phyloP scores from a whole-genome alignment of 371 early-diverging fungal genomes.

The Rhizopus microsporus region DNA sequence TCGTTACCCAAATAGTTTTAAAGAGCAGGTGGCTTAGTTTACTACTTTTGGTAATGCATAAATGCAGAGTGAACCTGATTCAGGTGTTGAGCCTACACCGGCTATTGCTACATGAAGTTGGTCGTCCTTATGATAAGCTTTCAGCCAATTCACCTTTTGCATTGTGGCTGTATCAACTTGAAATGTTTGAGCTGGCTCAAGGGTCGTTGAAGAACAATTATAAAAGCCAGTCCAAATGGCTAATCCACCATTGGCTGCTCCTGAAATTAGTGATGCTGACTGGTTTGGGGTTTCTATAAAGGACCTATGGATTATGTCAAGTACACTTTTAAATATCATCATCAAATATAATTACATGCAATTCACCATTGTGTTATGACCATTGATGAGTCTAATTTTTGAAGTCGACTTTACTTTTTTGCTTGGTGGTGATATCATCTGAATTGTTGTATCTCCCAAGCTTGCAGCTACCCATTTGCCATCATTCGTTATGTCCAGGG shows the following conservation, averaged over 20 bases:
- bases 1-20: background rate
- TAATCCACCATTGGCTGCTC: constrained; percentile 26
- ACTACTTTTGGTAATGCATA: constrained; percentile 14
- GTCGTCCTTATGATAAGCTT: constrained; percentile 4
- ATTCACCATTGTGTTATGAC: constrained; percentile 41
- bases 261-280: constrained; percentile 20
- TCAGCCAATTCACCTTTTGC: constrained; percentile 21
- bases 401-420: constrained; percentile 17
- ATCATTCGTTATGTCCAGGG: constrained; percentile 25
- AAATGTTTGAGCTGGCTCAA: constrained; percentile 7
- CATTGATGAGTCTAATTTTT: constrained; percentile 28
- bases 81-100: constrained; percentile 15
- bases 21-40: constrained; percentile 13
- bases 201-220: background rate
- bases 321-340: background rate
- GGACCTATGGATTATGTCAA: constrained; percentile 6
- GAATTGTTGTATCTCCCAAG: constrained; percentile 44
- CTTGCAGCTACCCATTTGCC: constrained; percentile 47
- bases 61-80: constrained; percentile 22
- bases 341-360: constrained; percentile 31
- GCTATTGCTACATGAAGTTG: constrained; percentile 16
- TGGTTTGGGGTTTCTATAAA: constrained; percentile 8
- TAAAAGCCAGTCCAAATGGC: constrained; percentile 17
- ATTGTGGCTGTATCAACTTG: constrained; percentile 12
- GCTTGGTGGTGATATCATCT: constrained; percentile 20